A percentile compares a stretch with the other conserved stretches of the same genome.
phyloP scores from a whole-genome alignment of 2,329 filamentous ascomycete genomes.

The Thielaviopsis populi region DNA sequence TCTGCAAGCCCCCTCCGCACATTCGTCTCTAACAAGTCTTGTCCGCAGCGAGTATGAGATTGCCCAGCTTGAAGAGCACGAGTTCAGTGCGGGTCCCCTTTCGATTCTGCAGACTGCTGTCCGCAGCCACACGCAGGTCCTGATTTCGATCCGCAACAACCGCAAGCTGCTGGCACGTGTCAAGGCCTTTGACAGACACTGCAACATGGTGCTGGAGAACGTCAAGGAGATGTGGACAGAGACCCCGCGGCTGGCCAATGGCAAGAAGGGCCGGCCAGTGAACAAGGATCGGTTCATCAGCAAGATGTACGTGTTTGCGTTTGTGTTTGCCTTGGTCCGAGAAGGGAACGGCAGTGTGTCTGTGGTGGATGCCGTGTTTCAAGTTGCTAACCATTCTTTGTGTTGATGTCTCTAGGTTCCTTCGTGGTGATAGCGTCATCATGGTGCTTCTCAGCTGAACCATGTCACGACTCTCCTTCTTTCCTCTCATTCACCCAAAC shows the following conservation, averaged over 20 bases:
- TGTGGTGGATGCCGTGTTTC: background rate
- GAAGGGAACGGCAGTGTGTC: too few species aligned
- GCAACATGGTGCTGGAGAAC: constrained; percentile 97
- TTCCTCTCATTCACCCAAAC: constrained; percentile 7
- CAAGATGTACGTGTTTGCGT: constrained; percentile 58
- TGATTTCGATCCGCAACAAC: constrained; percentile 97
- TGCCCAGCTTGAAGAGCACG: constrained; percentile 48
- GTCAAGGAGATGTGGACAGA: constrained; percentile 98
- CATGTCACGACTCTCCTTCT: constrained; percentile 4
- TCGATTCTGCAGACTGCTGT: constrained; percentile 96
- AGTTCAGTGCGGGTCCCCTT: constrained; percentile 41
- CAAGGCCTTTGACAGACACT: constrained; percentile 96
- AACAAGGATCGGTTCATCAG: constrained; percentile 98
- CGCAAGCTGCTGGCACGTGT: constrained; percentile 92
- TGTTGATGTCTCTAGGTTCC: constrained; percentile 47
- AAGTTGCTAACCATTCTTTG: background rate
- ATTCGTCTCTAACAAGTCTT: constrained; percentile 6
- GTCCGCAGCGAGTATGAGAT: constrained; percentile 74
- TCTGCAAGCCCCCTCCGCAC: background rate
- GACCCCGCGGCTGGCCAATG: constrained; percentile 64
- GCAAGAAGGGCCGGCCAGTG: constrained; percentile 76
- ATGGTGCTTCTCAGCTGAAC: constrained; percentile 62
- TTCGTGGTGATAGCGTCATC: constrained; percentile 78
- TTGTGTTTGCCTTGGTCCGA: background rate
- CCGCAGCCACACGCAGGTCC: constrained; percentile 82